Evolutionary conservation across 768 basidiomycete species (phyloP).

Genomic region (Suillus alpinus): DNA sequence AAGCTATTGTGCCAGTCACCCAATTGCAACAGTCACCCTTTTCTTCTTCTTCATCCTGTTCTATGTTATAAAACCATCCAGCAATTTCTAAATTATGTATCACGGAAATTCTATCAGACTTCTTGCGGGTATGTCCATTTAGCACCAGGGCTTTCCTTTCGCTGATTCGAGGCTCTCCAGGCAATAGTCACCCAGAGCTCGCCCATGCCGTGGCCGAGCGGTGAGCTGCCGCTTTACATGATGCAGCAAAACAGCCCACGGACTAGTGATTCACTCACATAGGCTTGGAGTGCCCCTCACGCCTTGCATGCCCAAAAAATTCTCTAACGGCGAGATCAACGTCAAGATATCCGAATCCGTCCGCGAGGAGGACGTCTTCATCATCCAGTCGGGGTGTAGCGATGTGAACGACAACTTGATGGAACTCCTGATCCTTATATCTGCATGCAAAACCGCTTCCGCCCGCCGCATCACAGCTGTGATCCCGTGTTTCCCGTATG

Average conservation of each 20-base stretch:
- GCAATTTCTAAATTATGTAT: conserved; percentile 54
- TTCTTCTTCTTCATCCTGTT: conserved; percentile 2
- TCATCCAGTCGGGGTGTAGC: conserved; percentile 87
- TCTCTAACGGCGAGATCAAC: conserved; percentile 94
- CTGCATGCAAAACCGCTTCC: conserved; percentile 95
- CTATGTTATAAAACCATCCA: conserved; percentile 9
- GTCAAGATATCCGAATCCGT: conserved; percentile 95
- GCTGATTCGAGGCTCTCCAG: conserved; percentile 41
- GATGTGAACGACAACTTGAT: conserved; percentile 96
- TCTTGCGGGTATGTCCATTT: conserved; percentile 55
- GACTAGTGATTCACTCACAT: conserved; percentile 49
- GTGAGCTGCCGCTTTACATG: conserved; percentile 67
- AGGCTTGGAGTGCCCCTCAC: conserved; percentile 90
- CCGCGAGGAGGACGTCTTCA: conserved; percentile 98
- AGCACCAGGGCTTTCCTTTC: background rate
- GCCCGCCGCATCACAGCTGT: conserved; percentile 95
- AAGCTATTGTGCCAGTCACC: background rate
- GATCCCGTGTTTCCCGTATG: conserved; percentile 97
- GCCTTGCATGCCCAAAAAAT: conserved; percentile 82
- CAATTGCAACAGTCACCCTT: conserved; percentile 4
- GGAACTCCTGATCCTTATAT: conserved; percentile 98
- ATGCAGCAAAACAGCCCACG: conserved; percentile 36
- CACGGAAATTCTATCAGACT: conserved; percentile 81
- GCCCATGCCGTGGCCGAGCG: conserved; percentile 93
- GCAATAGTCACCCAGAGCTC: conserved; percentile 98